Evolutionary conservation across 768 basidiomycete genomes (phyloP), one percentile per base, ranked within the genome.

Genomic region (Mrakia blollopis): DNA sequence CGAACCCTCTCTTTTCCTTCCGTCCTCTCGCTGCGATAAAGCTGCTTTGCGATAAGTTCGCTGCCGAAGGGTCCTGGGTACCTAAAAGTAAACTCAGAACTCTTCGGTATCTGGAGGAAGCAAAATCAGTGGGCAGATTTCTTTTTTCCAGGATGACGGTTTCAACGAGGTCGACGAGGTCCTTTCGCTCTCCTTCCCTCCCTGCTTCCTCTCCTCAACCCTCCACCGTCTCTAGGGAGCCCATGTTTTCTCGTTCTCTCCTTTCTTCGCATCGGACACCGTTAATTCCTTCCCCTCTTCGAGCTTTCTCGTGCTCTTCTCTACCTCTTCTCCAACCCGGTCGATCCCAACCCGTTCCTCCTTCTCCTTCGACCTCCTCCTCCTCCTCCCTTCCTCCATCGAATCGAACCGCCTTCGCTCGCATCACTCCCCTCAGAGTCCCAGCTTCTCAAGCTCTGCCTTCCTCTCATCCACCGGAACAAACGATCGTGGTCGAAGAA

Each of bases 361-460:
- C 62, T 69, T 30, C 63, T 47, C 67, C 67, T 68, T 35, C 67
- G 6, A 16, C 44, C 39, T 41, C 39, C 39, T 41, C 39, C 44
- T 44, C n/a, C 60, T 32, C n/a, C 1, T 10, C n/a, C 47, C 67
- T 35, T 47, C 41, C 67, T 44, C 41, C 67, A 3, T n/a, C 44
- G 25, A 41, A 41, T 39, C 72, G 72, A 16, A 63, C 72, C 13
- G 57, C 72, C 9, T 61, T 73, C 13, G 72, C 57, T 28, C 72
- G 72, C 39, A 73, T 73, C 37, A 73, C 54, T 25, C 72, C 72
- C 10, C n/a, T 63, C 11, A 44, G 30, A 44, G 72, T 73, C 2
- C 72, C 72, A 30, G 72, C 61, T 9, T 44, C 39, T 14, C 44
- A 73, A 32, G 57, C 72, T 3, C 54, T 62, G 2, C 28, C 72